A percentile compares a stretch with the other conserved stretches of the same genome.
These are phyloP conservation scores for Trichophyton simii DNA, from an alignment of 2,329 filamentous ascomycete species.

Conservation along the genomic window DNA sequence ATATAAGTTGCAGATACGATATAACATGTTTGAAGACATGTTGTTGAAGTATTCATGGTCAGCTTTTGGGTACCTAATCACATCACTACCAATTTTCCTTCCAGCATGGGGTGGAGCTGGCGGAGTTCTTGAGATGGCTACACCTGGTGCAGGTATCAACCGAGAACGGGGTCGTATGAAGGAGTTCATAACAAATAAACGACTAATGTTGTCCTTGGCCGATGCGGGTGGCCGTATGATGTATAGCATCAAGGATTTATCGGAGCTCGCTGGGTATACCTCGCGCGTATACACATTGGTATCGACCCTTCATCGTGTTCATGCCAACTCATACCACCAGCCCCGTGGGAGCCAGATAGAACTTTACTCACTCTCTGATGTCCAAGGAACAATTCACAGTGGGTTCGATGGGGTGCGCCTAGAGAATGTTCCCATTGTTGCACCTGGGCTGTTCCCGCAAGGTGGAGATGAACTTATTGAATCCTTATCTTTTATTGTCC, in stretches of 20 bases:
- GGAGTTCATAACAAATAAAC: conserved; percentile 97
- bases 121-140: conserved; percentile 54
- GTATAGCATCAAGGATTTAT: conserved; percentile 98
- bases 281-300: conserved; percentile 93
- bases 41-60: conserved; percentile 98
- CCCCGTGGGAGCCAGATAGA: conserved; percentile 57
- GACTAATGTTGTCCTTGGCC: conserved; percentile 91
- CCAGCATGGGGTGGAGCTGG: conserved; percentile 85
- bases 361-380: conserved; percentile 76
- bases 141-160: conserved; percentile 32
- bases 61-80: conserved; percentile 87
- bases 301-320: conserved; percentile 83
- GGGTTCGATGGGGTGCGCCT: conserved; percentile 90
- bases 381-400: conserved; percentile 85
- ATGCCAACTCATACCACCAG: conserved; percentile 75
- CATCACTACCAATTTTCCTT: conserved; percentile 84
- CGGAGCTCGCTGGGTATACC: conserved; percentile 89
- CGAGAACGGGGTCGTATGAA: conserved; percentile 84
- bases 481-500: conserved; percentile 76
- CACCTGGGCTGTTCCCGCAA: conserved; percentile 73
- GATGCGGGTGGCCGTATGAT: conserved; percentile 97
- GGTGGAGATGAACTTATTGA: conserved; percentile 88
- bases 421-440: conserved; percentile 85
- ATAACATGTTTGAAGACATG: conserved; percentile 98
- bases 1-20: conserved; percentile 92